phyloP scores from a whole-genome alignment of 1,284 basidiomycete genomes.

The Ustilago cynodontis region DNA sequence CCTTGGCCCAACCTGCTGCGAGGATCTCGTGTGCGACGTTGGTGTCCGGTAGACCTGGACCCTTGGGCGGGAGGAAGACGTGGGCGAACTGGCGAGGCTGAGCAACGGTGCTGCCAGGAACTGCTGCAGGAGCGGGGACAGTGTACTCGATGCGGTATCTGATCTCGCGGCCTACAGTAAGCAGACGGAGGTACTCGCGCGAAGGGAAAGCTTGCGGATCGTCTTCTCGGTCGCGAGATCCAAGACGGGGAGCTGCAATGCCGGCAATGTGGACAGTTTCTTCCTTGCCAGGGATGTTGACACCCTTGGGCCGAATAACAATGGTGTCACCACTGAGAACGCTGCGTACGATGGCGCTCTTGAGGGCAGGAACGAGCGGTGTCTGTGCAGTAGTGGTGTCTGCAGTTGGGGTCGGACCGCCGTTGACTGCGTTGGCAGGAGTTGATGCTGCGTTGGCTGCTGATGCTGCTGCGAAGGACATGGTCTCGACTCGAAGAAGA shows the following conservation, averaged over 20 bases:
- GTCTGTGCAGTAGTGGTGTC: conserved; percentile 8
- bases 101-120: conserved; percentile 79
- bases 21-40: conserved; percentile 79
- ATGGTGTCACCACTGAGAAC: conserved; percentile 63
- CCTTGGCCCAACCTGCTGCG: conserved; percentile 87
- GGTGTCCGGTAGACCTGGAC: conserved; percentile 58
- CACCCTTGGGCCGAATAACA: conserved; percentile 61
- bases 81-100: conserved; percentile 61
- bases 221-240: conserved; percentile 63
- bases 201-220: conserved; percentile 89
- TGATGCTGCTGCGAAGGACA: conserved; percentile 53
- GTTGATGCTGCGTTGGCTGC: conserved; percentile 50
- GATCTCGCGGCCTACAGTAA: conserved; percentile 89
- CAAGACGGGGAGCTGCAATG: conserved; percentile 63
- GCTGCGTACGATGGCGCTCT: conserved; percentile 64
- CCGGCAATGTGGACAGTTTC: conserved; percentile 64
- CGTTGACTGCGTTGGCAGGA: conserved; percentile 23
- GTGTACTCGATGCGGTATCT: conserved; percentile 82
- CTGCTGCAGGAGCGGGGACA: conserved; percentile 76
- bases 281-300: conserved; percentile 56
- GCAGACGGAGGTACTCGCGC: conserved; percentile 87
- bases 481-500: conserved; percentile 11
- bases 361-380: conserved; percentile 47
- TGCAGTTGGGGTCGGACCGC: background rate
- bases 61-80: conserved; percentile 62